phyloP scores from a whole-genome alignment of 2,329 filamentous ascomycete genomes.

The Metarhizium sp. region DNA sequence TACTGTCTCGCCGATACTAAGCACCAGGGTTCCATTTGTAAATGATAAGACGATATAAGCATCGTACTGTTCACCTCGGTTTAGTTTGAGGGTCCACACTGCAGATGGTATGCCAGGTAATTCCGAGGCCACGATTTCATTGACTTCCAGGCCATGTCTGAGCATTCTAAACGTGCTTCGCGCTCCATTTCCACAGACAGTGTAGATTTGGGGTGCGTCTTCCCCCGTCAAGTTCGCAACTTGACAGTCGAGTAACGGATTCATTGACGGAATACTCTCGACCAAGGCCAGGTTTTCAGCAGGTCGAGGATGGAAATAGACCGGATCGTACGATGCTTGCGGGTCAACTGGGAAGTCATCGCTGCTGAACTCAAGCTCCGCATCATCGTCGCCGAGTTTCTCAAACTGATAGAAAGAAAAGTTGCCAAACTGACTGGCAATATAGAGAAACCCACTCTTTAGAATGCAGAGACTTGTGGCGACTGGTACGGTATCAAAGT shows the following conservation, averaged over 20 bases:
- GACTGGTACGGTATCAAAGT: constrained; percentile 92
- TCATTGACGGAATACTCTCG: constrained; percentile 79
- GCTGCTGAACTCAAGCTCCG: constrained; percentile 78
- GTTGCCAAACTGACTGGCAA: constrained; percentile 86
- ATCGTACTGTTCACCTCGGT: constrained; percentile 73
- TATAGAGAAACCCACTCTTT: constrained; percentile 91
- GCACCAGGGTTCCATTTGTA: constrained; percentile 77
- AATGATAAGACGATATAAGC: constrained; percentile 95
- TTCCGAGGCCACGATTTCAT: constrained; percentile 91
- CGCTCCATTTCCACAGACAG: constrained; percentile 79
- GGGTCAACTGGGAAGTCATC: constrained; percentile 74
- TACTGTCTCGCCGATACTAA: constrained; percentile 94
- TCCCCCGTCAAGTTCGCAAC: constrained; percentile 85
- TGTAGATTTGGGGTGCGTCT: constrained; percentile 94
- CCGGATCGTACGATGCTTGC: constrained; percentile 59
- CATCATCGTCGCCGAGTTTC: constrained; percentile 90
- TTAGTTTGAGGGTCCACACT: constrained; percentile 92
- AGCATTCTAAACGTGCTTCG: constrained; percentile 85
- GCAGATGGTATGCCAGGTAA: constrained; percentile 79
- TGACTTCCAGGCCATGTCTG: constrained; percentile 86
- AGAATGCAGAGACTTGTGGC: constrained; percentile 83
- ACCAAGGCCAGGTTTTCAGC: constrained; percentile 77
- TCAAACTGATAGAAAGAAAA: constrained; percentile 96
- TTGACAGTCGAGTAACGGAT: constrained; percentile 84
- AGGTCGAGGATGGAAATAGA: constrained; percentile 75